Percentiles rank a stretch among this genome's conserved stretches.
Evolutionary conservation across 768 basidiomycete genomes (phyloP).

Genomic region (Boletellus sp.): DNA sequence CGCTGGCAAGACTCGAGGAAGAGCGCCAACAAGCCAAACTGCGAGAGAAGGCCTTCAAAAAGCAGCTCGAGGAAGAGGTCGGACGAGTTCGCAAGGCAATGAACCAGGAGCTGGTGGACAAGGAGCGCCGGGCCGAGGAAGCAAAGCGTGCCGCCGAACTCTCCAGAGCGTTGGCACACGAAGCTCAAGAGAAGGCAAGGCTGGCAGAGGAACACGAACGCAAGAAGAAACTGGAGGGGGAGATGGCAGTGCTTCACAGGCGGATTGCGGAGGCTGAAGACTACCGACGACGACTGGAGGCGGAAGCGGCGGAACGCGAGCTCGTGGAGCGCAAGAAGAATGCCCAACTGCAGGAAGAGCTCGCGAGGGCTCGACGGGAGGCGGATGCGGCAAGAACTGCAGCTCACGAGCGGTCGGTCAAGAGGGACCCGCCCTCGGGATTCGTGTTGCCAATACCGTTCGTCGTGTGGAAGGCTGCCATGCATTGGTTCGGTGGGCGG

Average conservation of each 20-base stretch:
- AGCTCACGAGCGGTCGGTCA: constrained; percentile 24
- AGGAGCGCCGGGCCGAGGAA: constrained; percentile 22
- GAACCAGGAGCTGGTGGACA: constrained; percentile 19
- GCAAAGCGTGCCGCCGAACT: constrained; percentile 30
- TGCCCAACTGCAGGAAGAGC: constrained; percentile 30
- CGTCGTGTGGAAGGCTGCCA: constrained; percentile 32
- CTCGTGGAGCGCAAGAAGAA: constrained; percentile 26
- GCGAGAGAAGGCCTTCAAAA: constrained; percentile 24
- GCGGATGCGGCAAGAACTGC: constrained; percentile 21
- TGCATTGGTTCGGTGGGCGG: constrained; percentile 32
- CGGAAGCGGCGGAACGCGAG: constrained; percentile 26
- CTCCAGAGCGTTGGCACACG: constrained; percentile 21
- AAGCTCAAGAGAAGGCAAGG: constrained; percentile 30
- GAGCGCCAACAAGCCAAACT: constrained; percentile 23
- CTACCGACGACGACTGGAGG: constrained; percentile 25
- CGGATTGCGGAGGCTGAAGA: constrained; percentile 28
- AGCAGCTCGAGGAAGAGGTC: constrained; percentile 28
- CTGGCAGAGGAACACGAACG: constrained; percentile 30
- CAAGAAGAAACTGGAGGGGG: constrained; percentile 26
- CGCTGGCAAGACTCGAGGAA: constrained; percentile 22
- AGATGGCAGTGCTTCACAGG: constrained; percentile 24
- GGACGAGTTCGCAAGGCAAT: constrained; percentile 21
- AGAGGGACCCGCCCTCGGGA: constrained; percentile 28
- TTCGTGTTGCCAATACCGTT: constrained; percentile 33
- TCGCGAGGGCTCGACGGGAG: constrained; percentile 26